Evolutionary conservation across 2,329 filamentous ascomycete genomes (phyloP), one percentile per base, ranked within the genome.

Genomic region (Diplodia sapinea): DNA sequence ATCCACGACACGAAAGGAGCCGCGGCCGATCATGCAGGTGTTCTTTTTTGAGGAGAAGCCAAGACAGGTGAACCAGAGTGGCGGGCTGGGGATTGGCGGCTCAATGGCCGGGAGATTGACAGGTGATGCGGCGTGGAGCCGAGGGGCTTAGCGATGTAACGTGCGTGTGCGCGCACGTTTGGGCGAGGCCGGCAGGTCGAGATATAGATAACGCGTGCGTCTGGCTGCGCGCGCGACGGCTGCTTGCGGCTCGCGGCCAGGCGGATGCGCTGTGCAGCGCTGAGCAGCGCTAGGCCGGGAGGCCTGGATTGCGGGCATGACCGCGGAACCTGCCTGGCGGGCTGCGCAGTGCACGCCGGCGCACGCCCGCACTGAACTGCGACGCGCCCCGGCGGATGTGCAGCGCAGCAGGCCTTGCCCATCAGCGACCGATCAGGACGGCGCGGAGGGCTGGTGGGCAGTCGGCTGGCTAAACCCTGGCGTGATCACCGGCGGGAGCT

Each of bases 401-500:
- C 43, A 20, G 12, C 8, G 43, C 8, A 9, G 43, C 43, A 17
- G 43, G 43, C 43, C 43, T 47, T 47, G 43, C 17, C 17, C n/a
- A 47, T 38, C 36, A 11, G 8, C 11, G 36, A 38, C 49, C 7
- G 17, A 51, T n/a, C 2, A 3, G 26, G 51, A 54, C 29, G 29
- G 51, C 26, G 26, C 26, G 31, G 31, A 17, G 23, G n/a, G 31
- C 7, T 26, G 9, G 38, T 43, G 6, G 26, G 20, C 38, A n/a
- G 43, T n/a, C 43, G n/a, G 55, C 11, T 15, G 55, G 55, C 20
- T 23, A 38, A 59, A 59, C 56, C 56, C 56, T 59, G 56, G 38
- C 56, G 38, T 59, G 43, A 62, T 62, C 57, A 50, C 29, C 40
- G 23, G 23, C 26, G 47, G 47, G 43, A 38, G 59, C 59, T 63